Percentiles rank a stretch among this genome's conserved stretches.
phyloP scores from a whole-genome alignment of 805 yeast species.

The Dipodascus albidus region DNA sequence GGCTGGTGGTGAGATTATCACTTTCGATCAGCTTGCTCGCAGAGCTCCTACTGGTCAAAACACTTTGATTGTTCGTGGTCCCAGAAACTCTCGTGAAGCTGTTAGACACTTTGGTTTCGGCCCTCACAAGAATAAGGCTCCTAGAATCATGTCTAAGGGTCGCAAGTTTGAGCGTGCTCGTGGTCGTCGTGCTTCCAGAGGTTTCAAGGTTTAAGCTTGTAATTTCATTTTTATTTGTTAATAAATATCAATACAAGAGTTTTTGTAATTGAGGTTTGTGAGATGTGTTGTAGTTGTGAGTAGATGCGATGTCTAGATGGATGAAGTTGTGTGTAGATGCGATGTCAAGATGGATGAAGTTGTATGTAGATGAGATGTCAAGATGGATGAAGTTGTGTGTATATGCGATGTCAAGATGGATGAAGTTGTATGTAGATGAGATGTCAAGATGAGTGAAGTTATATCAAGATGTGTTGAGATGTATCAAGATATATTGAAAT shows the following conservation, averaged over 20 bases:
- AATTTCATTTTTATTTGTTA: slow-evolving; percentile 5
- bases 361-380: too few species aligned
- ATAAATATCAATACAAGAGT: slow-evolving; percentile 1
- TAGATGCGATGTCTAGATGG: too few species aligned
- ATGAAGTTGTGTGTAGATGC: too few species aligned
- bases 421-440: too few species aligned
- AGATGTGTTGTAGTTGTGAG: background rate
- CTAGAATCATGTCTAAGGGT: slow-evolving; percentile 94
- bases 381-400: too few species aligned
- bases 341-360: too few species aligned
- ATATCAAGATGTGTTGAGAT: too few species aligned
- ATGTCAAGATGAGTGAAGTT: too few species aligned
- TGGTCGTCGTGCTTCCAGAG: slow-evolving; percentile 99
- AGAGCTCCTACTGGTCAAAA: slow-evolving; percentile 99
- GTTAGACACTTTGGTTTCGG: slow-evolving; percentile 99
- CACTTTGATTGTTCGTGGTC: slow-evolving; percentile 97
- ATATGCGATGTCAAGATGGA: too few species aligned
- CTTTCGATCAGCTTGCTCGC: slow-evolving; percentile 97
- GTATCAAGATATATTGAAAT: too few species aligned
- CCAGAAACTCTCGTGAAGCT: slow-evolving; percentile 98
- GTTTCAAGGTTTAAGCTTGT: slow-evolving; percentile 93
- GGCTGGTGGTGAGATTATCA: slow-evolving; percentile 99
- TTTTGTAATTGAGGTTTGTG: background rate
- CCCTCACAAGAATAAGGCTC: slow-evolving; percentile 99
- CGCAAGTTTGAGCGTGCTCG: slow-evolving; percentile 99